Base-by-base conservation (phyloP, 805 yeast species). In the Cyberlindnera misumaiensis region DNA sequence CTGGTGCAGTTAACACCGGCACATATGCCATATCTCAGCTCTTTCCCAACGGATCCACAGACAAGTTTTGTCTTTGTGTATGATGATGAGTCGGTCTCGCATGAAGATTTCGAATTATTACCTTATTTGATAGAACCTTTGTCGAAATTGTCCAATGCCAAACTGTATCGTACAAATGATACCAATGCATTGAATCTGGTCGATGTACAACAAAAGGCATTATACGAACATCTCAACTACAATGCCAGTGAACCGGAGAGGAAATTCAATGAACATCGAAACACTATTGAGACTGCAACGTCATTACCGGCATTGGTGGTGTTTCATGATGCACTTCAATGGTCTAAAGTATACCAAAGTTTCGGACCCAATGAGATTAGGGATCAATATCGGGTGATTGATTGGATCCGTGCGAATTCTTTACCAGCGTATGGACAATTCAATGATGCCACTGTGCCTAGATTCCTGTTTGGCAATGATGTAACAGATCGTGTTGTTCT, bases 321-420 rank as follows among this genome's bases (percentile, higher is more conserved):
- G 16, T 72, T 80, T 55, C 80, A 74, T 47, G 81, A 81, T 38
- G 71, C 73, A 38, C 63, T 76, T 11, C 53, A 74, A 39, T 51
- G 72, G 25, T 70, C 84, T 0, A 60, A 63, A 4, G 69, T 79
- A 5, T 80, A 58, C 46, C 83, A 74, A 47, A 77, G 75, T 40
- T 77, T 74, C 58, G 77, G 80, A 0, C 73, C 86, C 6, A 75
- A 75, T 35, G 85, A 82, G 47, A 68, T 73, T 40, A 68, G 93
- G 45, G 68, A 74, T 45, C 58, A 58, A 13, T 64, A 63, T 16
- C 57, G 62, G 29, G 64, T 83, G 9, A 53, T 67, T 45, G 53
- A 68, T 12, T 83, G 82, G 64, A 58, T 83, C 22, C 52, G 57
- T 24, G 41, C 42, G 6, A 57, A 62, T 33, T 63, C 75, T 14